phyloP scores from a whole-genome alignment of 768 basidiomycete genomes.

The Leucocoprinus leucothites region DNA sequence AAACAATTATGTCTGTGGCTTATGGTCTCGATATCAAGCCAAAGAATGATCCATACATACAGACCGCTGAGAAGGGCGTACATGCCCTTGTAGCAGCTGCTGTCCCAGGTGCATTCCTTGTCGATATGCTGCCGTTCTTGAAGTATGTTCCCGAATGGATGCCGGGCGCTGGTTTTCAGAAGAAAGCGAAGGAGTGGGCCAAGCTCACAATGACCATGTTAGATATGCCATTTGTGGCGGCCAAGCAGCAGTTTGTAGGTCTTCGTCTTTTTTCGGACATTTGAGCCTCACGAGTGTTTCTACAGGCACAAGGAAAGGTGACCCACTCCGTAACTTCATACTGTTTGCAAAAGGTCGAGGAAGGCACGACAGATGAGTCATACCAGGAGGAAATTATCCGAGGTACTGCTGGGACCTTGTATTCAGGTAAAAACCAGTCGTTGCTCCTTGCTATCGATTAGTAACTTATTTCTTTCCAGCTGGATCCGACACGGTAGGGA shows the following conservation, averaged over 20 bases:
- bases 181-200: slow-evolving; percentile 36
- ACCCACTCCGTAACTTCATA: slow-evolving; percentile 17
- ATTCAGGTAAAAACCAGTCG: slow-evolving; percentile 13
- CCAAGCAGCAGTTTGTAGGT: slow-evolving; percentile 29
- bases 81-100: slow-evolving; percentile 19
- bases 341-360: slow-evolving; percentile 15
- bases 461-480: slow-evolving; percentile 6
- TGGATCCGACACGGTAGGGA: slow-evolving; percentile 21
- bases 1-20: slow-evolving; percentile 30
- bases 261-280: no score
- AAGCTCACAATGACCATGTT: slow-evolving; percentile 26
- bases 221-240: slow-evolving; percentile 30
- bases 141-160: slow-evolving; percentile 29
- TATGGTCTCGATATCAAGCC: slow-evolving; percentile 31
- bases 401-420: slow-evolving; percentile 20
- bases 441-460: background rate
- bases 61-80: slow-evolving; percentile 22
- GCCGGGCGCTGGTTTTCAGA: slow-evolving; percentile 33
- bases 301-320: slow-evolving; percentile 16
- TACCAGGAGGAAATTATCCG: slow-evolving; percentile 20
- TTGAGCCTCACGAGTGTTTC: no score
- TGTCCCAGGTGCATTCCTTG: slow-evolving; percentile 27
- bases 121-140: slow-evolving; percentile 24
- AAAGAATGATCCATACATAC: slow-evolving; percentile 28
- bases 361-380: slow-evolving; percentile 4